Evolutionary conservation across 352 stramenopile genomes (phyloP).

Genomic region (Phytophthora syringae): DNA sequence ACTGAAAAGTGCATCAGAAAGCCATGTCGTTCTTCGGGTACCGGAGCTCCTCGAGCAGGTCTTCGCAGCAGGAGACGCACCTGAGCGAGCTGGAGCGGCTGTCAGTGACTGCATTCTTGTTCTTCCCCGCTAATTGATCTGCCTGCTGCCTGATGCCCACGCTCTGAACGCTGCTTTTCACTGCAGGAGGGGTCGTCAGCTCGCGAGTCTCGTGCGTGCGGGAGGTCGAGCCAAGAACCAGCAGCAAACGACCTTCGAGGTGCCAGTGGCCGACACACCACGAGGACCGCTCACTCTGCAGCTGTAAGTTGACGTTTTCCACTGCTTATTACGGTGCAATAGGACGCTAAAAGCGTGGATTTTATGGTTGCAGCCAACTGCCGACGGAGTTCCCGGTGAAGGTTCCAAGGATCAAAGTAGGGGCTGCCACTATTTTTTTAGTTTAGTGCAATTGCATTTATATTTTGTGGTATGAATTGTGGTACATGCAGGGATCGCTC

Average conservation of each 20-base stretch:
- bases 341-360: conserved; percentile 3
- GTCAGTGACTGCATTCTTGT: conserved; percentile 40
- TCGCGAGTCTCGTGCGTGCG: conserved; percentile 83
- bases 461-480: too few relatives aligned
- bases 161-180: conserved; percentile 15
- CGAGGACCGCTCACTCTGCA: conserved; percentile 53
- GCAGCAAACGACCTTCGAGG: conserved; percentile 86
- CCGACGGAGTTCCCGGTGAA: conserved; percentile 76
- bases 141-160: not conserved
- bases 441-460: too few relatives aligned
- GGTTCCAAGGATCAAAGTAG: conserved; percentile 66
- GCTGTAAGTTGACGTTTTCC: conserved; percentile 42
- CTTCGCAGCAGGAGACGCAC: conserved; percentile 70
- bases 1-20: not conserved
- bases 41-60: conserved; percentile 56
- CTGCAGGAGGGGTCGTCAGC: conserved; percentile 68
- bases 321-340: not conserved
- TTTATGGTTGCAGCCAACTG: conserved; percentile 54
- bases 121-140: conserved; percentile 6
- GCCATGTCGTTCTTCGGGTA: conserved; percentile 77
- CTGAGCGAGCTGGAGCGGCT: conserved; percentile 83
- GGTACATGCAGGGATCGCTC: too few relatives aligned
- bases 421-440: not conserved
- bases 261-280: conserved; percentile 65
- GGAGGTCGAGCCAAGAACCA: conserved; percentile 86